phyloP scores from a whole-genome alignment of 495 filamentous ascomycete species.

The Rusavskia elegans region DNA sequence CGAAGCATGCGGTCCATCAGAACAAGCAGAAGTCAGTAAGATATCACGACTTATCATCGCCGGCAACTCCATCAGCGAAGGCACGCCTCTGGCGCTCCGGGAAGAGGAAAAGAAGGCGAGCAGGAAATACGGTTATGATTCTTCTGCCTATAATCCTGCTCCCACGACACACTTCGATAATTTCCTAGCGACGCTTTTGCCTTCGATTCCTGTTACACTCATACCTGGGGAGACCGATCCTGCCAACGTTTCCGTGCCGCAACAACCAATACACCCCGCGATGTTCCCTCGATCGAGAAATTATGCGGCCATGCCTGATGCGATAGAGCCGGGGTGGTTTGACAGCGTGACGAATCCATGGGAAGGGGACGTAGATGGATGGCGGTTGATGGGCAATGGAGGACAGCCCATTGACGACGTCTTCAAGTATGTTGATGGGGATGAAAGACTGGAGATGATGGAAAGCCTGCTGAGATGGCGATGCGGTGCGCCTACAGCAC shows the following conservation, averaged over 20 bases:
- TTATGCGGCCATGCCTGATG: slow-evolving; percentile 40
- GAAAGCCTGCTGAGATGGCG: slow-evolving; percentile 86
- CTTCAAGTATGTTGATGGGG: slow-evolving; percentile 63
- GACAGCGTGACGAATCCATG: slow-evolving; percentile 88
- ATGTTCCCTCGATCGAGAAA: slow-evolving; percentile 62
- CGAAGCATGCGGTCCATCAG: slow-evolving; percentile 44
- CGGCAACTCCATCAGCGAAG: slow-evolving; percentile 62
- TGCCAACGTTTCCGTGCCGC: slow-evolving; percentile 63
- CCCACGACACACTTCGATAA: slow-evolving; percentile 72
- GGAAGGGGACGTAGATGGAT: slow-evolving; percentile 77
- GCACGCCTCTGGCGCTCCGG: slow-evolving; percentile 24
- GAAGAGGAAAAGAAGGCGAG: slow-evolving; percentile 35
- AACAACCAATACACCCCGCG: slow-evolving; percentile 68
- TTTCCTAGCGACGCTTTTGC: slow-evolving; percentile 66
- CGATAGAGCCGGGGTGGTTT: slow-evolving; percentile 54
- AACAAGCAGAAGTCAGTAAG: slow-evolving; percentile 40
- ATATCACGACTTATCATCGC: slow-evolving; percentile 83
- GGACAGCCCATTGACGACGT: slow-evolving; percentile 92
- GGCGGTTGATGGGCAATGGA: slow-evolving; percentile 65
- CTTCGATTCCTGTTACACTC: slow-evolving; percentile 65
- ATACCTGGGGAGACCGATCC: slow-evolving; percentile 64
- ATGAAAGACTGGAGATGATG: slow-evolving; percentile 70
- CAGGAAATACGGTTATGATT: slow-evolving; percentile 94
- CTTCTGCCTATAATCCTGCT: slow-evolving; percentile 65
- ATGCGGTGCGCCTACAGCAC: slow-evolving; percentile 82